Percentiles rank a stretch among this genome's conserved stretches.
Conservation (phyloP, 768 basidiomycete genomes). For the Ramaria rubella region DNA sequence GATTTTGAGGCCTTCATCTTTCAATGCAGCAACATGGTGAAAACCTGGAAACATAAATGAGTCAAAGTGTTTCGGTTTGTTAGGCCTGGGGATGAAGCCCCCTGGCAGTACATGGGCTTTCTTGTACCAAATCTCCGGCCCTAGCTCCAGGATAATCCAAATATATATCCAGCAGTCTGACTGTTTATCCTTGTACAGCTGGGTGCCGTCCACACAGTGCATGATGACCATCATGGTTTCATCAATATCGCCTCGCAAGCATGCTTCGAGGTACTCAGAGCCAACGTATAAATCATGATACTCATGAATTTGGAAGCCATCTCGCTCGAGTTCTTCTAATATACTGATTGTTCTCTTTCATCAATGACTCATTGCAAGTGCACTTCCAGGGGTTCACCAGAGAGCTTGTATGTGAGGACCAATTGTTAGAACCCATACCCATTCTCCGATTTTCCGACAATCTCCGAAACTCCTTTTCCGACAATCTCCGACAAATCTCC, state of each 20-base stretch:
- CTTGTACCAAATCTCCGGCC: neutral
- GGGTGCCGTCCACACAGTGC: conserved; percentile 11
- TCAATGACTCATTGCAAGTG: conserved; percentile 13
- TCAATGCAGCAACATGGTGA: neutral
- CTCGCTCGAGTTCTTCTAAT: neutral
- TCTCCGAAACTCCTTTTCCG: too few relatives aligned
- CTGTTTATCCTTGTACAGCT: neutral
- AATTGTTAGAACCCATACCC: too few relatives aligned
- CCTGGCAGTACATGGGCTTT: neutral
- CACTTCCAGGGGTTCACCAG: neutral
- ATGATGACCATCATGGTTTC: conserved; percentile 12
- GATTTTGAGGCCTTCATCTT: neutral
- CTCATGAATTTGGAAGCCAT: neutral
- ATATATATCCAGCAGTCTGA: neutral
- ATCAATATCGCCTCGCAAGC: conserved; percentile 10
- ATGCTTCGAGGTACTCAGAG: conserved; percentile 14
- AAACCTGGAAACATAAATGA: neutral
- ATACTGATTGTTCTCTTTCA: neutral
- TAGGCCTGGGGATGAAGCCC: neutral
- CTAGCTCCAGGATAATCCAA: neutral
- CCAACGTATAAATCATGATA: conserved; percentile 13
- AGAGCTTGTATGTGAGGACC: neutral
- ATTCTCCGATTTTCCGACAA: too few relatives aligned
- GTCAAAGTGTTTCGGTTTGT: neutral
- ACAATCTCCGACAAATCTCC: too few relatives aligned